Base-by-base conservation (phyloP, 495 filamentous ascomycete species). In the Hypoxylon intermedium region DNA sequence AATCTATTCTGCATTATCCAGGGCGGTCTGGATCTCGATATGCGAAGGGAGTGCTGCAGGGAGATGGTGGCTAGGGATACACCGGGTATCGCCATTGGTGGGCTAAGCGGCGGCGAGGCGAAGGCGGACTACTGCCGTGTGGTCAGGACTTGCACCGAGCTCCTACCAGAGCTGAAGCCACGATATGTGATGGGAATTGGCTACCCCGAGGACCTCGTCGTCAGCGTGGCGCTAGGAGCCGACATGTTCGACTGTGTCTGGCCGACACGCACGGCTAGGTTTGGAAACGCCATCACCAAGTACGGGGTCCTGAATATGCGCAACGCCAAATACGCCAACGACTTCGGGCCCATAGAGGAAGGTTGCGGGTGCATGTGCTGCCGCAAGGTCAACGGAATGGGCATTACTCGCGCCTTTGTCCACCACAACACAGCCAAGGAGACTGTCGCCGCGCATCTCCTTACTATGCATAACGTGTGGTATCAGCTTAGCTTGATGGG, bases 211-310 rank as follows among this genome's bases (percentile, higher is more conserved):
- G 94, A 98, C 72, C 79, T 98, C 48, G 79, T 98, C 9, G 91
- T 98, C 11, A 92, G 90, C 46, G 82, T 96, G 9, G 94, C 94
- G 9, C 82, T 98, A 4, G 94, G 94, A 3, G 94, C 95, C 18
- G 94, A 98, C 70, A 98, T 98, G 95, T 98, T 98, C 72, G 94
- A 98, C 76, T 98, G 95, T 68, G 94, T 98, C 5, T 98, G 95
- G 95, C 95, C 93, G 6, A 98, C 94, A 19, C 82, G 94, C 34
- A 98, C 94, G 19, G 94, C 95, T 75, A 86, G 94, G 23, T 98
- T 98, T 66, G 94, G 94, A 6, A 95, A 96, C 67, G 94, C 95
- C 28, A 85, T 98, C 53, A 95, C 92, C 6, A 84, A 87, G 46
- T 70, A 79, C 18, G 94, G 94, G 19, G 85, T 87, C 12, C 77